Percentiles rank a stretch among this genome's conserved stretches.
Evolutionary conservation across 139 green algal genomes (phyloP).

Genomic region (Astrephomene gubernaculifera): DNA sequence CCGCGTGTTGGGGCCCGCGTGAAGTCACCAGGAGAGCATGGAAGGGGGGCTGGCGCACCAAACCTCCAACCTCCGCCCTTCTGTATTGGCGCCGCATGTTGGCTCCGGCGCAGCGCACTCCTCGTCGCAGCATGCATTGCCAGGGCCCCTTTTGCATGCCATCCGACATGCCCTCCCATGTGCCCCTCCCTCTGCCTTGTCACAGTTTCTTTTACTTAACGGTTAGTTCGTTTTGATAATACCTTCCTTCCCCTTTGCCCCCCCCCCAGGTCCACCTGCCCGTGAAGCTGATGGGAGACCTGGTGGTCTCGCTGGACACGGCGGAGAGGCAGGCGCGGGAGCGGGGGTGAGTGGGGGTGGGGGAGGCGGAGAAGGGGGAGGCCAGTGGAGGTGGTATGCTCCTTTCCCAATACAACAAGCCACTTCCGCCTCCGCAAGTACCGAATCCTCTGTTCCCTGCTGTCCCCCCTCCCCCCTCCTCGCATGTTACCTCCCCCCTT

Average conservation of each 20-base stretch:
- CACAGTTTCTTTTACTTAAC: too few species aligned
- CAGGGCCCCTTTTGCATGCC: too few species aligned
- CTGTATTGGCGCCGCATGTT: too few species aligned
- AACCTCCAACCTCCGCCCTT: too few species aligned
- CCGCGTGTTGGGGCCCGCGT: too few species aligned
- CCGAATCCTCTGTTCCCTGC: not conserved
- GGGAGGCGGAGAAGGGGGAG: not conserved
- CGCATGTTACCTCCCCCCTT: not conserved
- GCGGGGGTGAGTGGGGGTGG: slow-evolving; percentile 61
- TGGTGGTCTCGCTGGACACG: slow-evolving; percentile 96
- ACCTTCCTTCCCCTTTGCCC: not conserved
- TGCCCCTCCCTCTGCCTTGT: too few species aligned
- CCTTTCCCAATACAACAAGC: not conserved
- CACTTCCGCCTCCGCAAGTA: not conserved
- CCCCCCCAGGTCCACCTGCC: slow-evolving; percentile 64
- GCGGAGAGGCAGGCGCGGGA: slow-evolving; percentile 88
- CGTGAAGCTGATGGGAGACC: slow-evolving; percentile 87
- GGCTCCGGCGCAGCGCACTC: too few species aligned
- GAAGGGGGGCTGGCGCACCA: too few species aligned
- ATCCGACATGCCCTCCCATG: too few species aligned
- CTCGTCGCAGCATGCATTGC: too few species aligned
- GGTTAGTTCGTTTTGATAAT: too few species aligned
- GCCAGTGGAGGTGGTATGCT: not conserved
- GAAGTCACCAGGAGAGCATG: too few species aligned
- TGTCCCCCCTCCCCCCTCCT: not conserved